Evolutionary conservation across 2,329 filamentous ascomycete genomes (phyloP), one percentile per base, ranked within the genome.

Genomic region (Calonectria naviculata): DNA sequence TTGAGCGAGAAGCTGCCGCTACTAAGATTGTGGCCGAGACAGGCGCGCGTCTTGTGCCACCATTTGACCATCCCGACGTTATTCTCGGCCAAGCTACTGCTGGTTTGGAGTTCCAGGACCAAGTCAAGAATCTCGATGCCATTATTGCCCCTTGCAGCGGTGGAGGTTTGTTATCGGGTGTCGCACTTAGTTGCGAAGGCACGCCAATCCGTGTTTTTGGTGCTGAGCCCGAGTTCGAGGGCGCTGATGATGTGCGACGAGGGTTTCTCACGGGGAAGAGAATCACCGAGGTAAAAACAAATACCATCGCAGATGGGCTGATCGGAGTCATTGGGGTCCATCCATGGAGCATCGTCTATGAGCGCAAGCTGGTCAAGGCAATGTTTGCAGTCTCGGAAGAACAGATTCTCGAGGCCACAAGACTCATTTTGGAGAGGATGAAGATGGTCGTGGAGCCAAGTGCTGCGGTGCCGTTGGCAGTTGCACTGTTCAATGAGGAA

Each of bases 361-460:
- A 95, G 80, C 85, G 88, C 68, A 81, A 84, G 21, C 91, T 97
- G 68, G 93, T 98, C 1, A 80, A 84, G 2, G 92, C 89, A 0
- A 89, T 98, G 78, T 91, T 90, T 83, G 89, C 89, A 65, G 96
- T 97, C 1, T 90, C 87, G 0, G 96, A 98, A 82, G 91, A 93
- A 65, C 90, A 98, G 86, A 98, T 98, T 80, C 88, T 89, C 78
- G 88, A 86, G 24, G 93, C 95, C 12, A 89, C 97, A 89, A 85
- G 89, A 72, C 83, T 98, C 72, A 93, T 97, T 36, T 85, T 95
- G 72, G 96, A 98, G 89, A 86, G 95, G 68, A 91, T 97, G 87
- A 98, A 98, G 89, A 85, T 97, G 49, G 91, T 98, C 26, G 91
- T 98, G 13, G 96, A 98, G 87, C 96, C 96, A 24, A 95, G 93